phyloP scores from a whole-genome alignment of 345 rosid species.

The Mercurialis annua region DNA sequence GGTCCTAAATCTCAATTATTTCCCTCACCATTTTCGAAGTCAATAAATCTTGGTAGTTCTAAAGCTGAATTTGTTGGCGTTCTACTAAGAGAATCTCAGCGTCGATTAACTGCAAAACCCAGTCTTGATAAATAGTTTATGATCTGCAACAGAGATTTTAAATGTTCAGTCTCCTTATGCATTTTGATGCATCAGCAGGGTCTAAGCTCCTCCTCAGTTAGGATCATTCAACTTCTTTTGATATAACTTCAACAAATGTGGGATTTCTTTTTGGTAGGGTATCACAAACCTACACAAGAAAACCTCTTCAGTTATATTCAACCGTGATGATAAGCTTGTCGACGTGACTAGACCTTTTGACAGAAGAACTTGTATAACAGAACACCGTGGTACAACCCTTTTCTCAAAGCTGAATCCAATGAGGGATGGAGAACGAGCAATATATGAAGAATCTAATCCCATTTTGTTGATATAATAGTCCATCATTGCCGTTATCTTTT shows the following conservation, averaged over 20 bases:
- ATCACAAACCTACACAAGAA: constrained; percentile 20
- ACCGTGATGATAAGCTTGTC: neutral
- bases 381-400: constrained; percentile 8
- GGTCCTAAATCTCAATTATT: too few species aligned
- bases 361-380: neutral
- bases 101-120: too few species aligned
- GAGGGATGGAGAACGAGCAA: neutral
- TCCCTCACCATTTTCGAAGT: too few species aligned
- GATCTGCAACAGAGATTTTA: too few species aligned
- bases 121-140: too few species aligned
- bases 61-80: too few species aligned
- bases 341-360: neutral
- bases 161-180: too few species aligned
- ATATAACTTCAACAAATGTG: constrained; percentile 5
- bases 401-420: constrained; percentile 8
- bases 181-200: too few species aligned
- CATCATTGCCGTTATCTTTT: constrained; percentile 20
- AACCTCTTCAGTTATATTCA: neutral
- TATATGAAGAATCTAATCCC: constrained; percentile 7
- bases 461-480: constrained; percentile 21
- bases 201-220: constrained; percentile 1
- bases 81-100: too few species aligned
- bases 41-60: too few species aligned
- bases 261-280: constrained; percentile 10
- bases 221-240: neutral